Percentiles rank a stretch among this genome's conserved stretches.
phyloP scores from a whole-genome alignment of 129 eudicot genomes.

The Daucus carota region DH1_v3.0 NC_030388.2:13255501-13256000 shows the following conservation, averaged over 20 bases:
- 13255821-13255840: neutral
- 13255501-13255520: conserved; percentile 89
- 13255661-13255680: conserved; percentile 52
- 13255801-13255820: neutral
- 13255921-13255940: too few species aligned
- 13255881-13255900: too few species aligned
- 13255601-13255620: conserved; percentile 80
- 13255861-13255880: too few species aligned
- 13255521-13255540: conserved; percentile 84
- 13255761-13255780: conserved; percentile 56
- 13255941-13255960: too few species aligned
- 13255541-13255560: conserved; percentile 94
- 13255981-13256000: too few species aligned
- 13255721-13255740: conserved; percentile 83
- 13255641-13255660: conserved; percentile 92
- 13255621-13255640: conserved; percentile 81
- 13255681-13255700: conserved; percentile 90
- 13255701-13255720: conserved; percentile 59
- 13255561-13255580: conserved; percentile 71
- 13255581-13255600: conserved; percentile 57
- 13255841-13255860: too few species aligned
- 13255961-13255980: too few species aligned
- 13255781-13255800: neutral
- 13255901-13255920: too few species aligned
- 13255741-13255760: conserved; percentile 70